Base-by-base conservation (phyloP, 768 basidiomycete species). In the Agaricus subrufescens region DNA sequence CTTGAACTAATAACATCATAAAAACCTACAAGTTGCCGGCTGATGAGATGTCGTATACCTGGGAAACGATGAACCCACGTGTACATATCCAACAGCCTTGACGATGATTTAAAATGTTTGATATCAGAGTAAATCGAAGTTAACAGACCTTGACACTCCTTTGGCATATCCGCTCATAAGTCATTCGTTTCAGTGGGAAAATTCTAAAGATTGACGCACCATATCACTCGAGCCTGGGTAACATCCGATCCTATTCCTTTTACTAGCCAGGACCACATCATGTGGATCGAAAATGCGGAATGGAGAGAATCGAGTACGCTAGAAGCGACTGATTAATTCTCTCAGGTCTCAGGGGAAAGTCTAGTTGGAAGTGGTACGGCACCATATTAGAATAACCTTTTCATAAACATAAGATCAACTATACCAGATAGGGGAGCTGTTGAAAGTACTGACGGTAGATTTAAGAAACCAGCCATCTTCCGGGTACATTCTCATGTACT, bases 131-230 rank as follows among this genome's bases (percentile, higher is more conserved):
- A 43, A n/a, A 12, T 8, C 11, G 19, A 26, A 30, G 37, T 37
- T 40, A 12, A 44, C 48, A 9, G 19, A 56, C 55, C 48, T 56
- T 56, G 55, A 56, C 45, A 37, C 55, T 56, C 55, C 55, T 56
- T 12, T 9, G 15, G 25, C 26, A 31, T 14, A 34, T 19, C 42
- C 42, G 42, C 34, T 27, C 34, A 37, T 44, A 31, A 29, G 12
- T 10, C 10, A 7, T 19, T 38, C 15, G 19, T 19, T 4, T 50
- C n/a, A n/a, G 8, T 14, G 14, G 34, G 31, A 9, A 31, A 7
- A 3, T 14, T 10, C 10, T 15, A n/a, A 26, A 26, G 23, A 38
- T 12, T n/a, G 19, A 37, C 55, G 43, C 30, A 56, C 55, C 55
- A 56, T 43, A 50, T 50, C 31, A 56, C 55, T 37, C 25, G 48